Conservation (phyloP, 768 basidiomycete species). For the Boletus huronensis region DNA sequence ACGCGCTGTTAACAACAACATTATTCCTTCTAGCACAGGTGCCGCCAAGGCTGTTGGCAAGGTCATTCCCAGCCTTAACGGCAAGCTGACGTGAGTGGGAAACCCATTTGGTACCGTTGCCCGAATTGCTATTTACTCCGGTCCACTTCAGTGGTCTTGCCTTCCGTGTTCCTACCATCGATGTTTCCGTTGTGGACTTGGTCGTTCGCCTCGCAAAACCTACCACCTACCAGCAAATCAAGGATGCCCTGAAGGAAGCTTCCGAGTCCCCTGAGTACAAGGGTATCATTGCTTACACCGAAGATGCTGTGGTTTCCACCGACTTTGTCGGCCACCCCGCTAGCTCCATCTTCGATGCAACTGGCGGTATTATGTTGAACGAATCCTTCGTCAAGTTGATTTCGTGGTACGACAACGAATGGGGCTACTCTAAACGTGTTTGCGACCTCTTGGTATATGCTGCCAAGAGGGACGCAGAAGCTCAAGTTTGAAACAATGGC, state of each 20-base stretch:
- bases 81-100: constrained; percentile 89
- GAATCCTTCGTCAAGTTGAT: constrained; percentile 94
- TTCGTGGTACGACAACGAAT: constrained; percentile 94
- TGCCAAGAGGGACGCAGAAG: constrained; percentile 63
- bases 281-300: constrained; percentile 86
- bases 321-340: constrained; percentile 80
- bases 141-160: constrained; percentile 64
- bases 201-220: constrained; percentile 87
- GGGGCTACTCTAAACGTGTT: constrained; percentile 92
- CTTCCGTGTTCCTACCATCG: constrained; percentile 95
- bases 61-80: constrained; percentile 94
- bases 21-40: constrained; percentile 98
- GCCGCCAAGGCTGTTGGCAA: constrained; percentile 99
- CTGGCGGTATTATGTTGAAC: constrained; percentile 91
- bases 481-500: constrained; percentile 11
- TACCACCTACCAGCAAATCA: constrained; percentile 89
- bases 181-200: constrained; percentile 98
- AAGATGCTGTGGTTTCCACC: constrained; percentile 89
- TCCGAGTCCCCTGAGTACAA: constrained; percentile 58
- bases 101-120: background rate
- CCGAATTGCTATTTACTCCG: constrained; percentile 3
- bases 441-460: constrained; percentile 83
- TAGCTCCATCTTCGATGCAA: constrained; percentile 92
- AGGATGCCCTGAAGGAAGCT: constrained; percentile 76
- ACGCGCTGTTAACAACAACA: constrained; percentile 95